Base-by-base conservation (phyloP, 495 filamentous ascomycete genomes). In the Talaromyces nanjingensis region DNA sequence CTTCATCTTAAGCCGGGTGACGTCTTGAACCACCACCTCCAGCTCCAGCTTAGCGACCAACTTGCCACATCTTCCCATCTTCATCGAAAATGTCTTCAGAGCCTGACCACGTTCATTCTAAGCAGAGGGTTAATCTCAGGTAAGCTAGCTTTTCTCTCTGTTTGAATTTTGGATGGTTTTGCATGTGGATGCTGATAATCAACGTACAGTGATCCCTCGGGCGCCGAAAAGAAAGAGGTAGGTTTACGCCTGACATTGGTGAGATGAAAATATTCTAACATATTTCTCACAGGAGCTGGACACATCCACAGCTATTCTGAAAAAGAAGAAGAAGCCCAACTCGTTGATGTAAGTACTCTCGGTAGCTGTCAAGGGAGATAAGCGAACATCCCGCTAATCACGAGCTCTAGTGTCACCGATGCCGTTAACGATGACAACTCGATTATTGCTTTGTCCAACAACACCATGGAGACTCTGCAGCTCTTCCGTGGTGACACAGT, bases 241-340 rank as follows among this genome's bases (percentile, higher is more conserved):
- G 75, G 84, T 64, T 65, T 31, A 62, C 65, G 57, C 66, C 65
- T 67, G n/a, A 42, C 14, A 3, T 39, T 29, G 27, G 24, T 9
- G 18, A 31, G 2, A 67, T 69, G 53, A 71, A 54, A 64, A 68
- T 74, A 58, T 76, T 68, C 55, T 60, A 60, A 39, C 60, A 24
- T 7, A 59, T 49, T 18, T 29, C 5, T 37, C 67, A 45, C 72
- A 96, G 91, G 87, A 88, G 66, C 89, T 97, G 71, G 93, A 96
- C 69, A 93, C 90, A 53, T 84, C 94, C n/a, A 98, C 96, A 18
- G 94, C 94, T 68, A 98, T 98, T 66, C 86, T 98, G 68, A 97
- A 96, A 82, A 97, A 97, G 85, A 98, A 98, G 87, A 98, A 98
- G 92, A 98, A 98, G 92, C 92, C 92, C 65, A 98, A 98, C 80